phyloP scores from a whole-genome alignment of 1,284 basidiomycete species.

The Spongiforma sp. region DNA sequence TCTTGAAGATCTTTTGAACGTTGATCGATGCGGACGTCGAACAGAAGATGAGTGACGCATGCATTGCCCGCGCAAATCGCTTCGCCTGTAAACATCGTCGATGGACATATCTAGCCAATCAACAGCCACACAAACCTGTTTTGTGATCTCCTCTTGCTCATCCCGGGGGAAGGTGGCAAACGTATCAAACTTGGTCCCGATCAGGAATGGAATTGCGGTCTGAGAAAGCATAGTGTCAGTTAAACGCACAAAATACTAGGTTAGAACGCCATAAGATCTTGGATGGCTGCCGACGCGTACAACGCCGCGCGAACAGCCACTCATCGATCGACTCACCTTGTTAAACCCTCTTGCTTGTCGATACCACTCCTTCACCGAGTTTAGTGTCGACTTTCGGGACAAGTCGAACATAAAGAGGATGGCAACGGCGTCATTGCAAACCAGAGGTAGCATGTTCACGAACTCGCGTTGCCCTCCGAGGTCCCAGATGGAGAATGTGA shows the following conservation, averaged over 20 bases:
- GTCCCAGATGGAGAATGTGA: conserved; percentile 99
- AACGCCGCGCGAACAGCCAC: background rate
- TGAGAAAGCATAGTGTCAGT: conserved; percentile 40
- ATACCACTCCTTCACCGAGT: conserved; percentile 99
- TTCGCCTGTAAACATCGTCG: conserved; percentile 69
- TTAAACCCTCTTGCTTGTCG: conserved; percentile 98
- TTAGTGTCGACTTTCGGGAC: conserved; percentile 94
- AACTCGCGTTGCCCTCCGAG: conserved; percentile 97
- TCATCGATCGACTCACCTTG: conserved; percentile 65
- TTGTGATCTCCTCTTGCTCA: conserved; percentile 99
- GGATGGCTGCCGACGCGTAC: background rate
- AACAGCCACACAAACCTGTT: conserved; percentile 65
- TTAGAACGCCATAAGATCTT: conserved; percentile 7
- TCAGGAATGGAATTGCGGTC: conserved; percentile 96
- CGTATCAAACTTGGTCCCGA: conserved; percentile 98
- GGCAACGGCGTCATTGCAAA: conserved; percentile 98
- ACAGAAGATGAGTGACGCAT: conserved; percentile 97
- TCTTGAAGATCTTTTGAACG: conserved; percentile 99
- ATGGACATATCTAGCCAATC: conserved; percentile 14
- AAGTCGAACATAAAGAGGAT: conserved; percentile 99
- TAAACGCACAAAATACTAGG: conserved; percentile 6
- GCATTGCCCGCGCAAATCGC: conserved; percentile 97
- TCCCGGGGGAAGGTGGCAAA: conserved; percentile 96
- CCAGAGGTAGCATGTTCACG: conserved; percentile 98
- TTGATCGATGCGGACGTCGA: conserved; percentile 98